Conservation (phyloP, 83 land plant genomes). For the Diphasiastrum complanatum region DNA sequence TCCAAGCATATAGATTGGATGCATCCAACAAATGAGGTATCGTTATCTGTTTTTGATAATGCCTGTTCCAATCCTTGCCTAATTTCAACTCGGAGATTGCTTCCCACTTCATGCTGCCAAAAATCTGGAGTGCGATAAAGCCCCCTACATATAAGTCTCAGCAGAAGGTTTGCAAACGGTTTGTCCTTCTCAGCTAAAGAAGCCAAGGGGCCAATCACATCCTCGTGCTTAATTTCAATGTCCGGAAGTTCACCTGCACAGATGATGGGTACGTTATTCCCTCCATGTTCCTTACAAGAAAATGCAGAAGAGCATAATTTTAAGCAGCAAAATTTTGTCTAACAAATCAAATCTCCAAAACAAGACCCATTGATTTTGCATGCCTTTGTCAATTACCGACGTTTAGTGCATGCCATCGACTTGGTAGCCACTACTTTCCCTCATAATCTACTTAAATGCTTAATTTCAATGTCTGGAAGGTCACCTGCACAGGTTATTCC, state of each 20-base stretch:
- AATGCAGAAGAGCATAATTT: too few species aligned
- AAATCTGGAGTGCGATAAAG: conserved; percentile 20
- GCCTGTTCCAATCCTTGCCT: conserved; percentile 39
- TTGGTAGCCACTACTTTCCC: too few species aligned
- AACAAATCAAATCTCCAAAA: not conserved
- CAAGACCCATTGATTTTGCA: too few species aligned
- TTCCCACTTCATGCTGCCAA: conserved; percentile 13
- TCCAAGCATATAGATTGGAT: conserved; percentile 33
- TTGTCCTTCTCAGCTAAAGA: conserved; percentile 41
- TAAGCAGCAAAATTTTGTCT: too few species aligned
- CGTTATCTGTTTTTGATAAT: conserved; percentile 30
- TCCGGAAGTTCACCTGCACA: conserved; percentile 54
- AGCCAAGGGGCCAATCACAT: conserved; percentile 37
- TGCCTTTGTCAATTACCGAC: too few species aligned
- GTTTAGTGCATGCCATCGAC: too few species aligned
- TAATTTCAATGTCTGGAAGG: too few species aligned
- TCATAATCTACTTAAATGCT: too few species aligned
- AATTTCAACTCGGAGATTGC: conserved; percentile 20
- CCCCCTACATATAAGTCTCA: conserved; percentile 26
- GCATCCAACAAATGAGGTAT: conserved; percentile 36
- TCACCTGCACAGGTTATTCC: too few species aligned
- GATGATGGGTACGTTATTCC: too few species aligned
- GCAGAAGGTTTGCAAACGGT: conserved; percentile 41
- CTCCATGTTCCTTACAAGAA: too few species aligned
- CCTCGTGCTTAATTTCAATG: conserved; percentile 46